Evolutionary conservation across 2,329 filamentous ascomycete species (phyloP).

Genomic region (Dryadomyces quercus-mongolicae): DNA sequence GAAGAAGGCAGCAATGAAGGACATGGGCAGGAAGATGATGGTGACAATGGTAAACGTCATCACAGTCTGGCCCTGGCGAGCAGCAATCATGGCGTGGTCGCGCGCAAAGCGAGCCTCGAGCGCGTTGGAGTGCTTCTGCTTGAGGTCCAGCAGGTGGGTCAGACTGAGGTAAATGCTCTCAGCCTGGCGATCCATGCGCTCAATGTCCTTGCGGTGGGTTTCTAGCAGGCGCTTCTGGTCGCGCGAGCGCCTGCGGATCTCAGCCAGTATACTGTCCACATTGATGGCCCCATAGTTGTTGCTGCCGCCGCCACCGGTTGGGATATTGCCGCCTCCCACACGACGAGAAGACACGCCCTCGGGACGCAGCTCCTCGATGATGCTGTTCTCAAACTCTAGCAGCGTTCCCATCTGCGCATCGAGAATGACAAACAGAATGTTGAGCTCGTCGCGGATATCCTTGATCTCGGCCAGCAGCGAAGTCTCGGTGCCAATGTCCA

Average conservation of each 20-base stretch:
- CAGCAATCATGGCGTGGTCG: constrained; percentile 49
- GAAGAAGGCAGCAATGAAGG: constrained; percentile 30
- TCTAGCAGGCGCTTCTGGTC: constrained; percentile 47
- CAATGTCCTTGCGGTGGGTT: constrained; percentile 45
- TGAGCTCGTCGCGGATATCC: constrained; percentile 55
- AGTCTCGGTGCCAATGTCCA: constrained; percentile 49
- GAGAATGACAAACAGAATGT: constrained; percentile 40
- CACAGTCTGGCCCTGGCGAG: constrained; percentile 32
- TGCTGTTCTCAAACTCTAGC: constrained; percentile 29
- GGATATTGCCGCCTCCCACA: neutral
- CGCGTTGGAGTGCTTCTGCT: constrained; percentile 58
- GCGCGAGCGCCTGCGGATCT: constrained; percentile 40
- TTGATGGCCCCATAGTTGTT: neutral
- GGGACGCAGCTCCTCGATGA: constrained; percentile 19
- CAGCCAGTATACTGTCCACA: constrained; percentile 12
- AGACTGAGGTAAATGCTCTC: constrained; percentile 46
- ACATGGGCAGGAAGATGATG: constrained; percentile 31
- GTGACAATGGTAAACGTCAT: constrained; percentile 34
- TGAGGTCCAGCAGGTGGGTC: constrained; percentile 52
- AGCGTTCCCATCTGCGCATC: constrained; percentile 8
- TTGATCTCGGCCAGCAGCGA: constrained; percentile 51
- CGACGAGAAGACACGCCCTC: neutral
- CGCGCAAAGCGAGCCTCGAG: constrained; percentile 50
- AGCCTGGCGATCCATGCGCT: constrained; percentile 51
- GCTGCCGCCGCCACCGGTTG: neutral